Percentiles rank a stretch among this genome's conserved stretches.
Evolutionary conservation across 805 yeast genomes (phyloP).

Genomic region (Kodamaea lidongshanica): DNA sequence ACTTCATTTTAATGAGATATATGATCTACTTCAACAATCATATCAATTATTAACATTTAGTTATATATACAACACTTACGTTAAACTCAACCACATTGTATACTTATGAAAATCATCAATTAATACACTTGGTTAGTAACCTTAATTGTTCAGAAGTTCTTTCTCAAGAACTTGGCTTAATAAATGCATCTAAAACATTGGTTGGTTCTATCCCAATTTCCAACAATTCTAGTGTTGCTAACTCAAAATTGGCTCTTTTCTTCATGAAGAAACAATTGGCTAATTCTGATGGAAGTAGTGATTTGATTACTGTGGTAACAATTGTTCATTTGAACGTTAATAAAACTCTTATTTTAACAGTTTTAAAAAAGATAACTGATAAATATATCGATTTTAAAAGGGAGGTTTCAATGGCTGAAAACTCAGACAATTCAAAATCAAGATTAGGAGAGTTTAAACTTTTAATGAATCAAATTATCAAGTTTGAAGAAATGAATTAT

Average conservation of each 20-base stretch:
- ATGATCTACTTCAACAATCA: too few species aligned
- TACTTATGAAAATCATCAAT: conserved; percentile 46
- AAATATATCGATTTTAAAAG: conserved; percentile 41
- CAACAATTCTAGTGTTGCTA: conserved; percentile 20
- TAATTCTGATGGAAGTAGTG: conserved; percentile 40
- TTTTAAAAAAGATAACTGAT: conserved; percentile 45
- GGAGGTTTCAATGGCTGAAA: conserved; percentile 13
- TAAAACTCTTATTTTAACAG: conserved; percentile 40
- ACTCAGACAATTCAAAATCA: conserved; percentile 11
- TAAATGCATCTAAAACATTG: conserved; percentile 43
- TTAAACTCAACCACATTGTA: conserved; percentile 55
- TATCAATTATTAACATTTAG: conserved; percentile 18
- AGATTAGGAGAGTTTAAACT: conserved; percentile 48
- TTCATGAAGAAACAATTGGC: conserved; percentile 43
- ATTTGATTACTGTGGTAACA: conserved; percentile 47
- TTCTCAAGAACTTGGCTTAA: conserved; percentile 48
- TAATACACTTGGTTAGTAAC: conserved; percentile 36
- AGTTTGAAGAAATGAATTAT: conserved; percentile 45
- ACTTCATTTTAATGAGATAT: not conserved
- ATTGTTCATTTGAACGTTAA: conserved; percentile 41
- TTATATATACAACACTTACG: conserved; percentile 44
- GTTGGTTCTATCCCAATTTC: conserved; percentile 33
- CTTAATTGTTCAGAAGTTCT: conserved; percentile 50
- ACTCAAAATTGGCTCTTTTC: conserved; percentile 32
- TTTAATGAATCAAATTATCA: conserved; percentile 50